phyloP scores from a whole-genome alignment of 2,329 filamentous ascomycete species.

The Myrmaecium sp. region DNA sequence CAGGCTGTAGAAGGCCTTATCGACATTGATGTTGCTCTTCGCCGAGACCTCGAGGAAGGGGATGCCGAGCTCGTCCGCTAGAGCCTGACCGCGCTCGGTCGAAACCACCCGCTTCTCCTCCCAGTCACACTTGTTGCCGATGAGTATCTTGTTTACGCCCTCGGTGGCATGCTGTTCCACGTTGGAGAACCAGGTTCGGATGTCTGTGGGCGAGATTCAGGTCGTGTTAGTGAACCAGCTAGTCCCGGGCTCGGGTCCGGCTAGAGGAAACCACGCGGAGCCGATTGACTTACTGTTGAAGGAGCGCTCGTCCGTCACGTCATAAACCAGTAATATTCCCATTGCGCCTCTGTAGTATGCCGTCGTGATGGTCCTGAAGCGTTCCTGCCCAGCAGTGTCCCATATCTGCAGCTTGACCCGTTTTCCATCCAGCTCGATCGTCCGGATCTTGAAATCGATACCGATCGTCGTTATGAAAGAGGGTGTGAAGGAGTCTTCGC shows the following conservation, averaged over 20 bases:
- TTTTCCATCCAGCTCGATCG: conserved; percentile 97
- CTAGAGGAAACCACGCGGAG: not conserved
- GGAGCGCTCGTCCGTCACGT: conserved; percentile 90
- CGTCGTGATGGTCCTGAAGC: conserved; percentile 96
- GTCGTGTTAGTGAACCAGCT: conserved; percentile 1
- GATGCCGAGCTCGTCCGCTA: conserved; percentile 91
- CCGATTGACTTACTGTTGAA: conserved; percentile 61
- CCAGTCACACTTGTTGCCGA: conserved; percentile 99
- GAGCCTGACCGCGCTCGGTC: conserved; percentile 78
- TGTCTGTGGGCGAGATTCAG: conserved; percentile 44
- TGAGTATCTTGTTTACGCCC: conserved; percentile 98
- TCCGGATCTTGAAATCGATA: conserved; percentile 99
- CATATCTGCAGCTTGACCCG: conserved; percentile 98
- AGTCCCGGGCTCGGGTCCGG: conserved; percentile 2
- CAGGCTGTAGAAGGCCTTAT: conserved; percentile 93
- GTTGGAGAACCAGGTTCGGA: conserved; percentile 98
- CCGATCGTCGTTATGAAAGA: conserved; percentile 98
- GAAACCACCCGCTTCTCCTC: conserved; percentile 95
- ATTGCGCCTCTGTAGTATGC: conserved; percentile 97
- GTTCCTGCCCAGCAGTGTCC: conserved; percentile 96
- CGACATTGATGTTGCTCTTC: conserved; percentile 99
- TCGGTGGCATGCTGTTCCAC: conserved; percentile 96
- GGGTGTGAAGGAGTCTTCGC: conserved; percentile 92
- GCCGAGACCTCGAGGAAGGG: conserved; percentile 97
- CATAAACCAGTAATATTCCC: conserved; percentile 95